Percentiles rank a stretch among this genome's conserved stretches.
phyloP scores from a whole-genome alignment of 1,284 basidiomycete species.

The Cronartium ribicola region DNA sequence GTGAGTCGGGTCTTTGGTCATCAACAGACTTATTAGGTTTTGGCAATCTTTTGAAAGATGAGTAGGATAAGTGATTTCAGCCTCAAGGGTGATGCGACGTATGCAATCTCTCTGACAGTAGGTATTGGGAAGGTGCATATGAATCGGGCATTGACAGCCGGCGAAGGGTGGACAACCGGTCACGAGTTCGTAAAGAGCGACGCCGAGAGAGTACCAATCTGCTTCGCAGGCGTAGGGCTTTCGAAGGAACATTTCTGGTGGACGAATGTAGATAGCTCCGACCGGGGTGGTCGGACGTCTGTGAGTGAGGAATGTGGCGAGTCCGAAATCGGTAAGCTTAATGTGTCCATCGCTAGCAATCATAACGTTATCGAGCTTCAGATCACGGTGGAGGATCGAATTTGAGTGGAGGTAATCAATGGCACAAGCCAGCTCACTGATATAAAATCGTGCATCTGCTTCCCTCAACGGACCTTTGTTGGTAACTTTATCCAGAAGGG shows the following conservation, averaged over 20 bases:
- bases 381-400: background rate
- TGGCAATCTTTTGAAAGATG: background rate
- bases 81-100: background rate
- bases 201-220: background rate
- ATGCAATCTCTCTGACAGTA: background rate
- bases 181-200: background rate
- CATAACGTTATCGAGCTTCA: background rate
- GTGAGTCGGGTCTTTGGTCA: background rate
- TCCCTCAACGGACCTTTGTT: background rate
- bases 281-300: background rate
- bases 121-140: background rate
- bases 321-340: background rate
- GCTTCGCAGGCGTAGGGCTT: background rate
- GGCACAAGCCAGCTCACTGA: background rate
- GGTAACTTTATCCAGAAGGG: conserved; percentile 5
- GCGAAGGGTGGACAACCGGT: background rate
- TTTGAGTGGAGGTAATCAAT: background rate
- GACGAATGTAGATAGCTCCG: background rate
- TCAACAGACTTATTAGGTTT: background rate
- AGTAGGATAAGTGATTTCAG: background rate
- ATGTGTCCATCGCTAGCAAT: background rate
- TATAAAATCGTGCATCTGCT: conserved; percentile 1
- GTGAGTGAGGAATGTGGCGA: background rate
- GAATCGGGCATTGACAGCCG: background rate
- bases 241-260: background rate